Percentiles rank a stretch among this genome's conserved stretches.
Evolutionary conservation across 306 rosid genomes (phyloP).

Genomic region (Cicer cuneatum): DNA sequence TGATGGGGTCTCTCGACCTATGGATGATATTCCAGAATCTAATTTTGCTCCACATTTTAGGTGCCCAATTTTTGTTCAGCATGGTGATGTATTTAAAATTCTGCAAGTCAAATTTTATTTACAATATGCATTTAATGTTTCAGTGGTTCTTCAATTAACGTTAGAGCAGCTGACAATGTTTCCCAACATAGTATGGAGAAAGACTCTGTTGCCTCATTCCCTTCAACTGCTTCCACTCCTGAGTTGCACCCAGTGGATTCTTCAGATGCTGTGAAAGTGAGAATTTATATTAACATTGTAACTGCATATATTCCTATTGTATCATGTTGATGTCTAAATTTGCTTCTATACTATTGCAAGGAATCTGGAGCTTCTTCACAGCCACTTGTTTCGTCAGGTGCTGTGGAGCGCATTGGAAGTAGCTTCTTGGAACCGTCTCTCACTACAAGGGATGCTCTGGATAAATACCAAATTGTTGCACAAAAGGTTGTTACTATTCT

Average conservation of each 20-base stretch:
- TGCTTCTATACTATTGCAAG: slow-evolving; percentile 53
- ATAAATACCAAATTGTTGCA: slow-evolving; percentile 85
- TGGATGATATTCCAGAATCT: slow-evolving; percentile 74
- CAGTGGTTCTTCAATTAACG: slow-evolving; percentile 71
- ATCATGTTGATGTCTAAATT: slow-evolving; percentile 40
- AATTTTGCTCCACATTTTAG: slow-evolving; percentile 66
- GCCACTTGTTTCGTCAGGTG: slow-evolving; percentile 63
- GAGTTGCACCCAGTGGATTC: slow-evolving; percentile 73
- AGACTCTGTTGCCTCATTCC: slow-evolving; percentile 77
- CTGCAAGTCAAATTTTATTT: slow-evolving; percentile 30
- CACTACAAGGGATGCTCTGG: slow-evolving; percentile 87
- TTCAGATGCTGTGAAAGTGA: slow-evolving; percentile 68
- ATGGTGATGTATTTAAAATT: neutral
- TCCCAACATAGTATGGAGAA: slow-evolving; percentile 73
- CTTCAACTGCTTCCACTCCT: slow-evolving; percentile 69
- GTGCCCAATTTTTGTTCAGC: slow-evolving; percentile 47
- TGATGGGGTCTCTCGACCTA: slow-evolving; percentile 74
- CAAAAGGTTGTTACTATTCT: slow-evolving; percentile 69
- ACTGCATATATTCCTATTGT: slow-evolving; percentile 8
- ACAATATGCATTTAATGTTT: slow-evolving; percentile 42
- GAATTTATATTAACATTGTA: slow-evolving; percentile 2
- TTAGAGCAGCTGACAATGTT: slow-evolving; percentile 65
- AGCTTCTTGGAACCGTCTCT: slow-evolving; percentile 79
- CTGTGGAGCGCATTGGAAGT: slow-evolving; percentile 77
- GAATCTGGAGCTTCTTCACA: slow-evolving; percentile 85